Conservation (phyloP, 805 yeast species). For the Ogataea siamensis region DNA sequence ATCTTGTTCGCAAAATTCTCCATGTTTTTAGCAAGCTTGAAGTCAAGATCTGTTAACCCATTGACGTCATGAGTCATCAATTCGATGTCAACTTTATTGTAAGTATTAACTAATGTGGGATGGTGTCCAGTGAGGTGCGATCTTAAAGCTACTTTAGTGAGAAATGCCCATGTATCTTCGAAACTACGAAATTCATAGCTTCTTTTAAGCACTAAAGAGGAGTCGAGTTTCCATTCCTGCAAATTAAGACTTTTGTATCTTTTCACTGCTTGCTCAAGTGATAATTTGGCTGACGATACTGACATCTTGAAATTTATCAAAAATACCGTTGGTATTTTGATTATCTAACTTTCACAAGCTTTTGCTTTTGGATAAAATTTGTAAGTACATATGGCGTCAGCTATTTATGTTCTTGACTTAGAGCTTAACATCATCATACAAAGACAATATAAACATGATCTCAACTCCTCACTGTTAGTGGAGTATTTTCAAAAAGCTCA, state of each 20-base stretch:
- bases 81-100: conserved; percentile 52
- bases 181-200: conserved; percentile 45
- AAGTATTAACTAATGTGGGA: conserved; percentile 64
- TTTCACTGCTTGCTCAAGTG: conserved; percentile 22
- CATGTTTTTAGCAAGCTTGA: conserved; percentile 52
- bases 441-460: conserved; percentile 36
- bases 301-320: neutral
- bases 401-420: conserved; percentile 36
- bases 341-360: no score
- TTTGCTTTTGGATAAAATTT: no score
- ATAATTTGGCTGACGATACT: no score
- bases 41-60: conserved; percentile 54
- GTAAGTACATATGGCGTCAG: conserved; percentile 38
- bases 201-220: neutral
- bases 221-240: neutral
- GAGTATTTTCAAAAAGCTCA: conserved; percentile 32
- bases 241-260: conserved; percentile 12
- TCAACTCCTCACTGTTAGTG: conserved; percentile 25
- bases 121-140: conserved; percentile 65
- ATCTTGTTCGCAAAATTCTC: conserved; percentile 36
- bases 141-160: conserved; percentile 54
- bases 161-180: conserved; percentile 65
- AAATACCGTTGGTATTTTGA: neutral
- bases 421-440: conserved; percentile 30
- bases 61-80: conserved; percentile 65